phyloP scores from a whole-genome alignment of 768 basidiomycete genomes.

The Lyophyllum atratum region DNA sequence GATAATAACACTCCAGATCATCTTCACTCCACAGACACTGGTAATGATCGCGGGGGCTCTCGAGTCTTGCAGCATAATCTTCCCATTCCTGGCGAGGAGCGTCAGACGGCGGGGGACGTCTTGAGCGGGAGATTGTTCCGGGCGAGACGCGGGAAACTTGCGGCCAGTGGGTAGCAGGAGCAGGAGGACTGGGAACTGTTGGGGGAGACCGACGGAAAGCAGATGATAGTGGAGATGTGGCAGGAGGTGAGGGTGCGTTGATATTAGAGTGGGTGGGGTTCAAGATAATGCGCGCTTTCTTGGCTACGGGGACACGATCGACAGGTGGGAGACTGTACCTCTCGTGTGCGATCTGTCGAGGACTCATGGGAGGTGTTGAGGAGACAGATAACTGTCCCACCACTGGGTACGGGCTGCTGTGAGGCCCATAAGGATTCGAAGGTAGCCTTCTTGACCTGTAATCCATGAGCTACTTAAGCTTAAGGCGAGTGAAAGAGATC shows the following conservation, averaged over 20 bases:
- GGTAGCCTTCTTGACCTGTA: not conserved
- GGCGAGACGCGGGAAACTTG: not conserved
- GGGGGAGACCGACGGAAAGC: not conserved
- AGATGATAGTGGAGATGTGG: not conserved
- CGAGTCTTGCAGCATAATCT: conserved; percentile 1
- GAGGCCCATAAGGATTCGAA: not conserved
- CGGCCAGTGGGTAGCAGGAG: not conserved
- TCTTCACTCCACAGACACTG: conserved; percentile 14
- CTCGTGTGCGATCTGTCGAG: not conserved
- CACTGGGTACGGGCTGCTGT: not conserved
- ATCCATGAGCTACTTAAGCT: not conserved
- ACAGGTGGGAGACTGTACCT: not conserved
- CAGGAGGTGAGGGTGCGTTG: not conserved
- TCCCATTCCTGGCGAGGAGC: conserved; percentile 13
- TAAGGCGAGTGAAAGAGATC: not conserved
- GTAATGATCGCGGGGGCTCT: conserved; percentile 7
- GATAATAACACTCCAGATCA: conserved; percentile 13
- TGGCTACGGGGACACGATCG: not conserved
- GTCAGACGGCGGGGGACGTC: not conserved
- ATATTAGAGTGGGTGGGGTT: not conserved
- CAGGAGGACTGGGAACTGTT: not conserved
- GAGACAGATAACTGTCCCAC: not conserved
- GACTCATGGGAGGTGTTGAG: not conserved
- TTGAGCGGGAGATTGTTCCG: not conserved
- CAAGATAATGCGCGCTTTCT: conserved; percentile 2